Evolutionary conservation across 495 filamentous ascomycete species (phyloP).

Genomic region (Neurospora sp.): DNA sequence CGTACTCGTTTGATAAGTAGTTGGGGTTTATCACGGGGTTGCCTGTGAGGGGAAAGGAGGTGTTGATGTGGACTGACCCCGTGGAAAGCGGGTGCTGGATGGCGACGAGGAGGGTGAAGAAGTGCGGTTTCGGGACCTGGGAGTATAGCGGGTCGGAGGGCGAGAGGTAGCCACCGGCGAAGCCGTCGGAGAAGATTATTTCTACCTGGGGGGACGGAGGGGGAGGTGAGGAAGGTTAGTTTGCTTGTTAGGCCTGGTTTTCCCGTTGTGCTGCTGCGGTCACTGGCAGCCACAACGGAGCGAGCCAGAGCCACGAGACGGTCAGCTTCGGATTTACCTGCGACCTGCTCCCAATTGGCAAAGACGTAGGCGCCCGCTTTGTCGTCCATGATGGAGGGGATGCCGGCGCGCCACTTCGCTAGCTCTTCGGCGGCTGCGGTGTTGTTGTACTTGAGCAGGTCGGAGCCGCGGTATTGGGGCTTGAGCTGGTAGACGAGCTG

Average conservation of each 20-base stretch:
- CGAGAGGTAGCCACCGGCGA: background rate
- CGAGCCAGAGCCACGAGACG: background rate
- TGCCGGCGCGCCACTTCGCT: too few species aligned
- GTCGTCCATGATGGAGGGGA: too few species aligned
- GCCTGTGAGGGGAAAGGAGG: background rate
- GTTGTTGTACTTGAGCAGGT: too few species aligned
- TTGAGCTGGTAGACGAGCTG: too few species aligned
- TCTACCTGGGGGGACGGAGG: constrained; percentile 17
- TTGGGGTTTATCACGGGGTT: constrained; percentile 16
- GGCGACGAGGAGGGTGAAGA: constrained; percentile 24
- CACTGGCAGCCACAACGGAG: background rate
- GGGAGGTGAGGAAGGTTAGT: constrained; percentile 11
- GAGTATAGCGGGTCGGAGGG: constrained; percentile 14
- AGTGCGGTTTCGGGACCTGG: constrained; percentile 16
- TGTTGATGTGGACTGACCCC: constrained; percentile 42
- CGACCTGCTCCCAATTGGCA: background rate
- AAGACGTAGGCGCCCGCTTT: background rate
- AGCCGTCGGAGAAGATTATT: constrained; percentile 22
- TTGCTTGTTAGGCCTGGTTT: background rate
- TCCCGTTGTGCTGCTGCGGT: background rate
- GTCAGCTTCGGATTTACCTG: background rate
- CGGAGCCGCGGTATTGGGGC: too few species aligned
- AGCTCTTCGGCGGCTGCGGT: too few species aligned
- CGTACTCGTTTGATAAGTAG: constrained; percentile 18
- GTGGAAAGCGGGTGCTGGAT: constrained; percentile 38